Evolutionary conservation across 2,329 filamentous ascomycete species (phyloP).

Genomic region (Lecanosticta acicola): DNA sequence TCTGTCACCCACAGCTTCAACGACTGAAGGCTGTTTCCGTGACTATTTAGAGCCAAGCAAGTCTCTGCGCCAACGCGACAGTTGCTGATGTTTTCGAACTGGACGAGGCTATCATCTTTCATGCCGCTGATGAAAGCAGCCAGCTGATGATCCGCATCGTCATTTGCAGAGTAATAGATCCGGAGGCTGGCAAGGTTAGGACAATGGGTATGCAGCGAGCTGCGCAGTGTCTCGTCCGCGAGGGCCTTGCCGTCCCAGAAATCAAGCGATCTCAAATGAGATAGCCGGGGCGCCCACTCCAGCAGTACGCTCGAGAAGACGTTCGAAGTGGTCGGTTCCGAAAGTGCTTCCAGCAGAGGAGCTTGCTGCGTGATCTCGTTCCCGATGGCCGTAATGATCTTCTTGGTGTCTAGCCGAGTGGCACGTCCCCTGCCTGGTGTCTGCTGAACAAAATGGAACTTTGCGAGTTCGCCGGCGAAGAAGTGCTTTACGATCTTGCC

Average conservation of each 20-base stretch:
- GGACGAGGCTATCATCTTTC: conserved; percentile 51
- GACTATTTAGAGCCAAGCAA: conserved; percentile 49
- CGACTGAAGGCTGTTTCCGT: conserved; percentile 51
- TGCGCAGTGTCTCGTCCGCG: conserved; percentile 47
- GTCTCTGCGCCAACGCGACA: conserved; percentile 52
- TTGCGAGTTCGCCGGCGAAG: conserved; percentile 45
- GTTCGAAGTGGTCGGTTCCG: conserved; percentile 38
- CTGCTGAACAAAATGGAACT: conserved; percentile 37
- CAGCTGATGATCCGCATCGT: conserved; percentile 45
- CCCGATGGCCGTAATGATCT: conserved; percentile 45
- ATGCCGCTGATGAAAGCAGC: conserved; percentile 34
- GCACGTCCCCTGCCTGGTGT: conserved; percentile 24
- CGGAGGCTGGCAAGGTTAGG: conserved; percentile 56
- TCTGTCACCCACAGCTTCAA: conserved; percentile 48
- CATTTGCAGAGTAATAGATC: conserved; percentile 46
- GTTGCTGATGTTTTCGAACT: conserved; percentile 54
- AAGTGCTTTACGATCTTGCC: conserved; percentile 55
- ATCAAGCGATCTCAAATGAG: conserved; percentile 54
- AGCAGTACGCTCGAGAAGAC: conserved; percentile 50
- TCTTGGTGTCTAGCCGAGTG: conserved; percentile 36
- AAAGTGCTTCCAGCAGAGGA: conserved; percentile 50
- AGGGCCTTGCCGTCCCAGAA: conserved; percentile 59
- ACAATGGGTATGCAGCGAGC: conserved; percentile 53
- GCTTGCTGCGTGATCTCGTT: conserved; percentile 36
- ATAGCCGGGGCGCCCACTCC: conserved; percentile 55